Conservation (phyloP, 2,329 filamentous ascomycete genomes). For the Neurospora sp. region DNA sequence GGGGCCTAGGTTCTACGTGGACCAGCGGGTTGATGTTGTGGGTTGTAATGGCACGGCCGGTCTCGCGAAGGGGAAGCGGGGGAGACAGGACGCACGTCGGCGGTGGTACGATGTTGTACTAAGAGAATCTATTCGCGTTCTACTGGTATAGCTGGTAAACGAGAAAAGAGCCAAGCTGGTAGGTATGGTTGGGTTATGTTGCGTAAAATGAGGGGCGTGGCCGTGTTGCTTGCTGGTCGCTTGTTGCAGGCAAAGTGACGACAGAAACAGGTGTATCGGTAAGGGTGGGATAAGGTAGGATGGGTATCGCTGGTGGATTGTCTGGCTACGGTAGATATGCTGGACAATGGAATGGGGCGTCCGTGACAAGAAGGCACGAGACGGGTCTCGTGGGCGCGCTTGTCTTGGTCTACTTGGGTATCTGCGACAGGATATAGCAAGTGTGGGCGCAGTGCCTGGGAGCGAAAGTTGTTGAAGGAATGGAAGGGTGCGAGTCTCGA, state of each 20-base stretch:
- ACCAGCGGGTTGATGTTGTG: conserved; percentile 9
- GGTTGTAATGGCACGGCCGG: conserved; percentile 1
- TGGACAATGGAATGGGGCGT: background rate
- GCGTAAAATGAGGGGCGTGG: background rate
- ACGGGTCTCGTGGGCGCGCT: background rate
- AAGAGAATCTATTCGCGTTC: background rate
- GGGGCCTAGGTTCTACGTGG: background rate
- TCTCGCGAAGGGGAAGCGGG: background rate
- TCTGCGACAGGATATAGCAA: background rate
- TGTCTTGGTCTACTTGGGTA: background rate
- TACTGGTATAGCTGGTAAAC: background rate
- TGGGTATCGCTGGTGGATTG: background rate
- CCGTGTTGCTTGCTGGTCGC: background rate
- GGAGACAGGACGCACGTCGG: background rate
- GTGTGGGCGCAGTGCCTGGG: background rate
- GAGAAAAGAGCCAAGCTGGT: background rate
- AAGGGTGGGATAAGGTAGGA: background rate
- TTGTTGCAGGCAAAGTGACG: background rate
- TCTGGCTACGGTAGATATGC: background rate
- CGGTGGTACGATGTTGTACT: background rate
- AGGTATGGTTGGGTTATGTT: background rate
- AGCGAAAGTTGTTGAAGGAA: background rate
- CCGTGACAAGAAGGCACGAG: background rate
- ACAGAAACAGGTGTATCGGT: background rate
- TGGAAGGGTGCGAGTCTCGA: background rate